phyloP scores from a whole-genome alignment of 106 monocot genomes.

The Dioscorea alata region DNA sequence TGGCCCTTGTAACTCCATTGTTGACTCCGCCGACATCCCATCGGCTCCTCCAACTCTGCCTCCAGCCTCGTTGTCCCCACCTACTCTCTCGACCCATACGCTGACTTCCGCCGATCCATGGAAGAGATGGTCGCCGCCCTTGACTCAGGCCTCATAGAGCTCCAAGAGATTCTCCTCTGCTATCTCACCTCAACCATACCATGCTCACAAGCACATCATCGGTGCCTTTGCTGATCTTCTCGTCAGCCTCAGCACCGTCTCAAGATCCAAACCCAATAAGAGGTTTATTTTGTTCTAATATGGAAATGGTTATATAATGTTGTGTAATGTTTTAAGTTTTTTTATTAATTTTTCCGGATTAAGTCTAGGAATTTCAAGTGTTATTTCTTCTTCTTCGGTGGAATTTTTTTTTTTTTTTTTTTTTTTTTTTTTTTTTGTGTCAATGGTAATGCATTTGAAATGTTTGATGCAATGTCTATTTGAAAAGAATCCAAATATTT shows the following conservation, averaged over 20 bases:
- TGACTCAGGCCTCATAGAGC: constrained; percentile 15
- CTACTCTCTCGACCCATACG: constrained; percentile 53
- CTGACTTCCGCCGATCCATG: constrained; percentile 59
- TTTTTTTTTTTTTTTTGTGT: too few relatives aligned
- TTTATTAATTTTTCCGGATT: too few relatives aligned
- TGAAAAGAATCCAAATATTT: too few relatives aligned
- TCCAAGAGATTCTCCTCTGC: constrained; percentile 63
- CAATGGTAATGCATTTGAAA: too few relatives aligned
- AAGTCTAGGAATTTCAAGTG: too few relatives aligned
- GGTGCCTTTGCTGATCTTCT: constrained; percentile 60
- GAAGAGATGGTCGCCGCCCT: constrained; percentile 66
- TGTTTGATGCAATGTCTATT: too few relatives aligned
- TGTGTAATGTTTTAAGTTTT: too few relatives aligned
- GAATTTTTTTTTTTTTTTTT: too few relatives aligned
- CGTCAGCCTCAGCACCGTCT: constrained; percentile 7
- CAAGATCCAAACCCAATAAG: neutral
- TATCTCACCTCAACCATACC: constrained; percentile 57
- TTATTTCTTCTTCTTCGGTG: too few relatives aligned
- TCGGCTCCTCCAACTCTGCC: neutral
- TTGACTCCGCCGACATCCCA: constrained; percentile 15
- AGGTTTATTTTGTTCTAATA: neutral
- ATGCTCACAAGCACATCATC: constrained; percentile 52
- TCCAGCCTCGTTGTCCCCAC: constrained; percentile 40
- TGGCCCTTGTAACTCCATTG: constrained; percentile 53
- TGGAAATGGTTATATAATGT: too few relatives aligned